These are phyloP conservation scores for Cucumis sativus DNA, from an alignment of 306 rosid species.

Conservation along the genomic window DNA sequence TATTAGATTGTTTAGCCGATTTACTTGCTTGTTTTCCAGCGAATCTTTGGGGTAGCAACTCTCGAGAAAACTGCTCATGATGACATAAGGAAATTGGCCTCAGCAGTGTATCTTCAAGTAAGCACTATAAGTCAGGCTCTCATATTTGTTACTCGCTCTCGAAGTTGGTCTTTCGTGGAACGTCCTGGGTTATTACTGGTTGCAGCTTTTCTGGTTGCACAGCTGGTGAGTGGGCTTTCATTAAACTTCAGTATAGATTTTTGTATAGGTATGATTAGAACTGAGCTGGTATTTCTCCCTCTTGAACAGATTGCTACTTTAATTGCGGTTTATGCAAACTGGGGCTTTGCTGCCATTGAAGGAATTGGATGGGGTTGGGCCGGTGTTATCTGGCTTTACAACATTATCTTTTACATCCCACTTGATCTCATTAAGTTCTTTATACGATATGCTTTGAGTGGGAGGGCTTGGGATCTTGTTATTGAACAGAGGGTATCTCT, in stretches of 20 bases:
- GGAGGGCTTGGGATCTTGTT: constrained; percentile 98
- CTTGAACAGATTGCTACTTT: constrained; percentile 72
- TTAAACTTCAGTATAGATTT: background rate
- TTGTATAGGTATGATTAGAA: background rate
- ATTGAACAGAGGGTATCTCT: constrained; percentile 84
- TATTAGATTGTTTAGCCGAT: background rate
- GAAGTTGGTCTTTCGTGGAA: constrained; percentile 92
- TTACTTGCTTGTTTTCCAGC: constrained; percentile 34
- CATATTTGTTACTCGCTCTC: constrained; percentile 86
- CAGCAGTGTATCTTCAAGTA: constrained; percentile 94
- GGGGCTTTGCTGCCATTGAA: constrained; percentile 93
- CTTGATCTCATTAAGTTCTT: constrained; percentile 81
- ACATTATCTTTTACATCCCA: constrained; percentile 74
- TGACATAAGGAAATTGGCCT: constrained; percentile 84
- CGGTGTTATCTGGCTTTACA: constrained; percentile 92
- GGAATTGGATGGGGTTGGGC: constrained; percentile 99
- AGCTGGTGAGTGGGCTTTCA: constrained; percentile 49
- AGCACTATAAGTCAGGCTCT: constrained; percentile 99
- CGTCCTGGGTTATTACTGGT: constrained; percentile 77
- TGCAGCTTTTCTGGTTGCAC: constrained; percentile 70
- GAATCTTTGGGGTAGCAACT: constrained; percentile 61
- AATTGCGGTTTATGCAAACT: constrained; percentile 85
- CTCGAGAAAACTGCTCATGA: constrained; percentile 76
- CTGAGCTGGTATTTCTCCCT: background rate
- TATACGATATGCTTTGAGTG: constrained; percentile 76